Conservation (phyloP, 345 rosid genomes). For the Pistacia atlantica region DNA sequence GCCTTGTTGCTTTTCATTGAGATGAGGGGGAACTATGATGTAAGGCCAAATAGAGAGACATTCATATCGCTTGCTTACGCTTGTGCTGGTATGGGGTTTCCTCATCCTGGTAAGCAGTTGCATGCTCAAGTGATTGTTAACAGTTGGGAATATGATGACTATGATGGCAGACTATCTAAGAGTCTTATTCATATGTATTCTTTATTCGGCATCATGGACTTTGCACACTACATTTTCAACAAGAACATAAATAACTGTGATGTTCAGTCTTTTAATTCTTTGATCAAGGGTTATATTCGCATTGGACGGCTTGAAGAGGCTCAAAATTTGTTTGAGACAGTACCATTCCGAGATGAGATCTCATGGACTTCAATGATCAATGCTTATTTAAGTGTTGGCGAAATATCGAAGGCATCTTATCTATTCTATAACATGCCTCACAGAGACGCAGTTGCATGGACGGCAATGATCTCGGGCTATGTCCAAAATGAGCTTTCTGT, state of each 20-base stretch:
- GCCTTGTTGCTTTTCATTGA: conserved; percentile 46
- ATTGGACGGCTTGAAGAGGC: conserved; percentile 52
- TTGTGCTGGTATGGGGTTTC: conserved; percentile 58
- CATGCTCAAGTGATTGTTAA: conserved; percentile 53
- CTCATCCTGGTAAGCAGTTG: conserved; percentile 57
- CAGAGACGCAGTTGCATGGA: conserved; percentile 60
- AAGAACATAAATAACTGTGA: conserved; percentile 26
- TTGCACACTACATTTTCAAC: conserved; percentile 44
- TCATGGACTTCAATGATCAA: conserved; percentile 63
- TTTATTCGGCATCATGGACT: conserved; percentile 52
- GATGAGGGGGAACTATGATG: conserved; percentile 31
- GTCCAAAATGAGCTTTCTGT: conserved; percentile 51
- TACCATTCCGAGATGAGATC: conserved; percentile 40
- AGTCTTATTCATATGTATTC: conserved; percentile 81
- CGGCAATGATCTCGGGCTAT: conserved; percentile 55
- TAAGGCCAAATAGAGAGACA: conserved; percentile 65
- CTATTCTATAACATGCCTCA: conserved; percentile 46
- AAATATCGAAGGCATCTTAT: conserved; percentile 35
- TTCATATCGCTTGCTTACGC: conserved; percentile 74
- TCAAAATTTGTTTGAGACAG: conserved; percentile 40
- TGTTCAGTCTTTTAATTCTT: conserved; percentile 44
- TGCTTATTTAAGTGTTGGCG: conserved; percentile 44
- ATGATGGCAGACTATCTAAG: conserved; percentile 60
- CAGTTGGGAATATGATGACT: conserved; percentile 49
- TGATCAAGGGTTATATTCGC: conserved; percentile 49